Evolutionary conservation across 2,329 filamentous ascomycete genomes (phyloP).

Genomic region (Botrytis fabae): DNA sequence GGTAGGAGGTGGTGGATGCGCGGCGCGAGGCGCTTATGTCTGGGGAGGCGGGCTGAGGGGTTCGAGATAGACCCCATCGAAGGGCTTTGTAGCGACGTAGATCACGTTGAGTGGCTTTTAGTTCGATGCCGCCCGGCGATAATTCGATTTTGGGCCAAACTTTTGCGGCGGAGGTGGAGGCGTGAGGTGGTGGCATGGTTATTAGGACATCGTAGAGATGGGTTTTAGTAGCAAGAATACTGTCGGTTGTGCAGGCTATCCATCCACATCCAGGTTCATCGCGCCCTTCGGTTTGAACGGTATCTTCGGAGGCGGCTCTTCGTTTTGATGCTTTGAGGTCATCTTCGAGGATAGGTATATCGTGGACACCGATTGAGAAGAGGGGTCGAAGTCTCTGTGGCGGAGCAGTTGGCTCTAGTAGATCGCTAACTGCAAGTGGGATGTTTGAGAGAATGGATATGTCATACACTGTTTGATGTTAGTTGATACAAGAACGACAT

Average conservation of each 20-base stretch:
- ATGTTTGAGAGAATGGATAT: slow-evolving; percentile 91
- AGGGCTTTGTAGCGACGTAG: slow-evolving; percentile 75
- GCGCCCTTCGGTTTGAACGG: slow-evolving; percentile 40
- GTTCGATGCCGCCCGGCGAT: slow-evolving; percentile 55
- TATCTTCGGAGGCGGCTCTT: slow-evolving; percentile 38
- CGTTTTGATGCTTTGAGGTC: slow-evolving; percentile 52
- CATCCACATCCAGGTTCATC: slow-evolving; percentile 65
- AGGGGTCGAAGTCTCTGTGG: slow-evolving; percentile 72
- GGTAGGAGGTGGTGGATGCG: slow-evolving; percentile 23
- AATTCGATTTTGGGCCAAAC: slow-evolving; percentile 76
- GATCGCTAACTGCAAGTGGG: slow-evolving; percentile 69
- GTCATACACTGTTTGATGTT: slow-evolving; percentile 71
- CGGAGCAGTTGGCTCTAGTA: slow-evolving; percentile 63
- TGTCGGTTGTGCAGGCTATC: slow-evolving; percentile 95
- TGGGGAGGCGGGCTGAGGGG: slow-evolving; percentile 29
- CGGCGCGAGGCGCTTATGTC: slow-evolving; percentile 20
- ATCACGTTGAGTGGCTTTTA: slow-evolving; percentile 90
- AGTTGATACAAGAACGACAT: slow-evolving; percentile 21
- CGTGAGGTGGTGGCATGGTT: slow-evolving; percentile 68
- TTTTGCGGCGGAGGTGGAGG: slow-evolving; percentile 57
- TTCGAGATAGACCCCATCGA: slow-evolving; percentile 58
- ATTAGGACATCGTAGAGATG: slow-evolving; percentile 88
- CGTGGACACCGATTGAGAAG: slow-evolving; percentile 92
- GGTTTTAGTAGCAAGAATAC: slow-evolving; percentile 82
- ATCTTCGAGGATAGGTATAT: slow-evolving; percentile 75